These are phyloP conservation scores for Dactylella cylindrospora DNA, from an alignment of 2,329 filamentous ascomycete species.

Conservation along the genomic window DNA sequence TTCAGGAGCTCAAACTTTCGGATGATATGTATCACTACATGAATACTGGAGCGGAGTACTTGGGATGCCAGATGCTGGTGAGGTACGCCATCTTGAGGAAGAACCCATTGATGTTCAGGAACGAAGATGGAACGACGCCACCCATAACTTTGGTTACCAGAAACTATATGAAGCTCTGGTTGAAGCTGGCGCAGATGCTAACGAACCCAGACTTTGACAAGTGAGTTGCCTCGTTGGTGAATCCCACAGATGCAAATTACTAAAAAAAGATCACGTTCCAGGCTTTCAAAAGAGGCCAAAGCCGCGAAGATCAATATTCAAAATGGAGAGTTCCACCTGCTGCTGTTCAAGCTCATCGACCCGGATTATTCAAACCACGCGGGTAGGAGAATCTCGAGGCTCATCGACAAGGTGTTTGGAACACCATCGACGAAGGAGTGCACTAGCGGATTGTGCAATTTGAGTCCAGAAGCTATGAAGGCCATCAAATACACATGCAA, in stretches of 20 bases:
- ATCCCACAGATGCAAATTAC: neutral
- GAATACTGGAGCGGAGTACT: conserved; percentile 20
- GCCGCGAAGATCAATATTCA: conserved; percentile 20
- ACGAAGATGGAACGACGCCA: conserved; percentile 11
- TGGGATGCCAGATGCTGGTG: conserved; percentile 31
- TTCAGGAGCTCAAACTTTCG: conserved; percentile 9
- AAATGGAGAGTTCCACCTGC: conserved; percentile 25
- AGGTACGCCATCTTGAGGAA: conserved; percentile 23
- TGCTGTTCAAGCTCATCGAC: conserved; percentile 26
- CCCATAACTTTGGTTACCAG: neutral
- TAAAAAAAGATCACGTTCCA: neutral
- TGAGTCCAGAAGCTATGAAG: conserved; percentile 27
- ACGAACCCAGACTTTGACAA: conserved; percentile 16
- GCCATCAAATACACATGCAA: conserved; percentile 20
- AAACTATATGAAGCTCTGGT: conserved; percentile 10
- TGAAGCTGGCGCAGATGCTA: conserved; percentile 17
- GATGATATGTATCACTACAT: conserved; percentile 28
- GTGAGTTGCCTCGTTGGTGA: neutral
- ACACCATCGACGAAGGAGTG: conserved; percentile 19
- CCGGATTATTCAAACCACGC: conserved; percentile 14
- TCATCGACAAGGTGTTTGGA: conserved; percentile 26
- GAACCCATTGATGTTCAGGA: conserved; percentile 14
- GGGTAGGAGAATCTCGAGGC: conserved; percentile 19
- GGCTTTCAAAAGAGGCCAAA: conserved; percentile 24
- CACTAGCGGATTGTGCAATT: conserved; percentile 22